Evolutionary conservation across 257 asterid genomes (phyloP), one percentile per base, ranked within the genome.

Genomic region (Fraxinus anomala): DNA sequence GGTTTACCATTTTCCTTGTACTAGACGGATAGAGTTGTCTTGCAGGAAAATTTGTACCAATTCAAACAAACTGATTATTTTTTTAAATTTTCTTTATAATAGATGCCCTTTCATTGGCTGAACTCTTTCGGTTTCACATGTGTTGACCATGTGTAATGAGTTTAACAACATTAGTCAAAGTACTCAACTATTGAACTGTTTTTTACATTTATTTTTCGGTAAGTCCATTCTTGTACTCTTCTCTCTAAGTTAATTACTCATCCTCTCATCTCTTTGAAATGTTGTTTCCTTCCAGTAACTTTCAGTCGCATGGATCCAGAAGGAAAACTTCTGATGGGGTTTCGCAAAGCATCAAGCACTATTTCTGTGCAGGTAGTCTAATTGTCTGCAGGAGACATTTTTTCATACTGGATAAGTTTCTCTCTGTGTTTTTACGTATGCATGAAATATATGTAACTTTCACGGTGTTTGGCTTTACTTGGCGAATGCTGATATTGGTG

Each of bases 221-320:
- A 39, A 2, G 5, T 59, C 68, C 47, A 8, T 28, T 28, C 31
- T 73, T 39, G n/a, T 40, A 23, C 11, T 36, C 14, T 12, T 68
- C 61, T 12, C 19, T 68, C 47, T 19, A 3, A 2, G 33, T 61
- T 24, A 23, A n/a, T 73, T 16, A 70, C 72, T 74, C n/a, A 8
- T 24, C 78, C 70, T 84, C 80, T 81, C 77, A 80, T 74, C 54
- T 65, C 17, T 36, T 79, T 73, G 73, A 44, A 40, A 61, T 72
- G 31, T 81, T 74, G 31, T 81, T 19, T 80, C 68, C 76, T 87
- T 80, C 73, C 97, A 95, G 99, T 95, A 73, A 95, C 96, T 37
- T 95, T 95, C 86, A 95, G 99, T 77, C 99, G 97, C 73, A 95
- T 95, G 96, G 98, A 95, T 82, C 99, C 99, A 11, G 98, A 86